A percentile compares a stretch with the other conserved stretches of the same genome.
Conservation (phyloP, 352 stramenopile genomes). For the Elongisporangium undulatum region DNA sequence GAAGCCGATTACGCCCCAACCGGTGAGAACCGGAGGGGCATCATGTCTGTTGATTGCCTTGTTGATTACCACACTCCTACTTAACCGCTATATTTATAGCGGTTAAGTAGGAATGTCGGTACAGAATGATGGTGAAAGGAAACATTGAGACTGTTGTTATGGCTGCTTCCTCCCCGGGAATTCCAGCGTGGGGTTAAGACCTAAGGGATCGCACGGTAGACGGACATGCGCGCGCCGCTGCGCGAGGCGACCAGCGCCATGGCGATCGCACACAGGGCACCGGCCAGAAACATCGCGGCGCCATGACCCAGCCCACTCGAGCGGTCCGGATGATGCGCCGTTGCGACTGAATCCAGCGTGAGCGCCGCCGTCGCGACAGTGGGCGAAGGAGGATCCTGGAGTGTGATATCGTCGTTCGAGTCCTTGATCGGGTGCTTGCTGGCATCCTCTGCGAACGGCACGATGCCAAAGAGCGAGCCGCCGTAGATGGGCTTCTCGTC, state of each 20-base stretch:
- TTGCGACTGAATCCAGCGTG: background rate
- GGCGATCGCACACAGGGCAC: conserved; percentile 45
- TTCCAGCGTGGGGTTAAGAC: no score
- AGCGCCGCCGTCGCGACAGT: conserved; percentile 7
- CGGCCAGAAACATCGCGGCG: conserved; percentile 54
- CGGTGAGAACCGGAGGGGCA: background rate
- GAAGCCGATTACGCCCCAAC: background rate
- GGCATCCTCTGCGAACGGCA: conserved; percentile 56
- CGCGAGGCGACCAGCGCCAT: conserved; percentile 40
- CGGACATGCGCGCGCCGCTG: conserved; percentile 36
- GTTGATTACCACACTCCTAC: no score
- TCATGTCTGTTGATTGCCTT: no score
- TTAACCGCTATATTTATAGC: no score
- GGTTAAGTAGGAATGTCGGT: background rate
- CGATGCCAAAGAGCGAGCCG: conserved; percentile 75
- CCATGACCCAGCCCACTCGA: conserved; percentile 14
- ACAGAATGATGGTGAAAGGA: background rate
- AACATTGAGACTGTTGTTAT: no score
- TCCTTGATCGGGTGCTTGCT: conserved; percentile 90
- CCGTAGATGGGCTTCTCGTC: conserved; percentile 72
- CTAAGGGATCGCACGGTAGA: conserved; percentile 60
- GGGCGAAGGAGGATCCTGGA: conserved; percentile 15
- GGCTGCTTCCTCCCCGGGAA: background rate
- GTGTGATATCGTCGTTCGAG: conserved; percentile 75
- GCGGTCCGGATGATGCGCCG: background rate